Percentiles rank a stretch among this genome's conserved stretches.
Conservation (phyloP, 306 rosid species). For the Leucaena leucocephala region DNA sequence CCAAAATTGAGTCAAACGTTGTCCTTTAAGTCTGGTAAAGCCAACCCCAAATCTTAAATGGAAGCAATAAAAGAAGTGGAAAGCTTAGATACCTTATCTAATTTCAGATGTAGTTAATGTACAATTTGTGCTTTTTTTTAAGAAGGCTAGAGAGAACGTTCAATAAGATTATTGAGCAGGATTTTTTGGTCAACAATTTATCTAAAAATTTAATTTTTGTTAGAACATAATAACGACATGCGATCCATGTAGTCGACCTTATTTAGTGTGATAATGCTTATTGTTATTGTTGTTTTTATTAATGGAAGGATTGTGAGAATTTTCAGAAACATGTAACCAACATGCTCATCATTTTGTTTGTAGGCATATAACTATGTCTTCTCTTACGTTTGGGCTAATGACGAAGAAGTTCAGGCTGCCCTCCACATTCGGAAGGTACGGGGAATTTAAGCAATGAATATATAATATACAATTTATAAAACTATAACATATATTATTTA, state of each 20-base stretch:
- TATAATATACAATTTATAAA: too few relatives aligned
- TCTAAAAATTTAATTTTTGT: too few relatives aligned
- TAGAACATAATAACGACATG: too few relatives aligned
- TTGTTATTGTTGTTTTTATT: neutral
- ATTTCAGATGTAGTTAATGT: neutral
- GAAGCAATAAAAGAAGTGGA: neutral
- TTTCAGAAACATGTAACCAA: neutral
- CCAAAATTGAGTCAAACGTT: too few relatives aligned
- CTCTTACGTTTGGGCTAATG: constrained; percentile 35
- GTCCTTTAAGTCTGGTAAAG: too few relatives aligned
- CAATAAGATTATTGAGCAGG: too few relatives aligned
- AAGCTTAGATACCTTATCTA: neutral
- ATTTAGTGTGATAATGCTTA: too few relatives aligned
- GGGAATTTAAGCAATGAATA: neutral
- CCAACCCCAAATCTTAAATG: too few relatives aligned
- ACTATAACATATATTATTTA: neutral
- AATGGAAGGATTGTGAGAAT: neutral
- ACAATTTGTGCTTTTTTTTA: neutral
- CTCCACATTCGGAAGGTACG: constrained; percentile 33
- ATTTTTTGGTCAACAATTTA: too few relatives aligned
- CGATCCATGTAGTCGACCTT: too few relatives aligned
- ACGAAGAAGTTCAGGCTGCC: constrained; percentile 23
- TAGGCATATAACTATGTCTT: neutral
- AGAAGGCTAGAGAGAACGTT: neutral
- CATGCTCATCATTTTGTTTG: neutral